Conservation (phyloP, 768 basidiomycete genomes). For the Mycena sanguinolenta region DNA sequence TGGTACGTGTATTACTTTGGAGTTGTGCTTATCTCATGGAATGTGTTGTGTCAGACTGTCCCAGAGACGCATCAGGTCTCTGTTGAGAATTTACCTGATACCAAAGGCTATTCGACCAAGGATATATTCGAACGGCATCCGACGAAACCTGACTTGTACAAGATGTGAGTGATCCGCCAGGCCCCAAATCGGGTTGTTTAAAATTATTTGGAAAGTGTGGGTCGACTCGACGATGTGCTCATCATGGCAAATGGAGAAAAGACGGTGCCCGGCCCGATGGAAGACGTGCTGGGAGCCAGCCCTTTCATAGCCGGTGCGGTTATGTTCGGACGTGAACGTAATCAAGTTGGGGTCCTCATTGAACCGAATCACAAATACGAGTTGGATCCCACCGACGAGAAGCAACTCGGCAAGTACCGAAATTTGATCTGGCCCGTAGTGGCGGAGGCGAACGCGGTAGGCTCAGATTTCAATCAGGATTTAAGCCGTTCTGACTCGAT, state of each 20-base stretch:
- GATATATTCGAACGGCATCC: slow-evolving; percentile 50
- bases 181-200: not conserved
- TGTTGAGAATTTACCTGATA: slow-evolving; percentile 48
- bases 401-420: slow-evolving; percentile 41
- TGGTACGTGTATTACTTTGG: slow-evolving; percentile 43
- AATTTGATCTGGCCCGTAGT: slow-evolving; percentile 56
- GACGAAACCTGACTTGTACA: slow-evolving; percentile 45
- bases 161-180: slow-evolving; percentile 39
- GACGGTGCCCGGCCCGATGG: slow-evolving; percentile 44
- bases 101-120: slow-evolving; percentile 46
- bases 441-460: slow-evolving; percentile 57
- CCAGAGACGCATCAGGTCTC: slow-evolving; percentile 48
- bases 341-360: slow-evolving; percentile 40
- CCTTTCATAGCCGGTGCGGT: slow-evolving; percentile 35
- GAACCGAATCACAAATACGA: slow-evolving; percentile 36
- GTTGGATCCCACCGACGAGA: slow-evolving; percentile 19
- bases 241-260: slow-evolving; percentile 48
- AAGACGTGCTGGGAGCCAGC: slow-evolving; percentile 37
- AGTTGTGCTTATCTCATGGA: not conserved
- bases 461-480: not conserved
- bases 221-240: slow-evolving; percentile 47
- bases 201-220: slow-evolving; percentile 38
- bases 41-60: not conserved
- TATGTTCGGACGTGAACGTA: slow-evolving; percentile 33
- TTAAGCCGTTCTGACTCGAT: not conserved